Evolutionary conservation across 176 grass and related monocot species (phyloP).

Genomic region (Aegilops longissima): DNA sequence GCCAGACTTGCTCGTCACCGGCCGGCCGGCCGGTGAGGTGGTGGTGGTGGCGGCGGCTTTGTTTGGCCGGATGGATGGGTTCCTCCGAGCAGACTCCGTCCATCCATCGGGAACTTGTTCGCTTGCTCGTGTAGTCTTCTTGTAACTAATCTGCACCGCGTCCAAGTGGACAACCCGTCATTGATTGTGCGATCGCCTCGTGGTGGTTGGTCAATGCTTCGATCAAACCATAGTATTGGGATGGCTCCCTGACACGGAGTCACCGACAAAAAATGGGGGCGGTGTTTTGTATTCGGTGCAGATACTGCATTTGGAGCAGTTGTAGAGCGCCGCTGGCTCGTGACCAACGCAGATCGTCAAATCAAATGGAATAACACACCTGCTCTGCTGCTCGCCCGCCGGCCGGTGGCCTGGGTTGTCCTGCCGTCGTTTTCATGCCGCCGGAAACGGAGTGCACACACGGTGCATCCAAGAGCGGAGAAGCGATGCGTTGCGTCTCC

Average conservation of each 20-base stretch:
- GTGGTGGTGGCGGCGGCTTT: not conserved
- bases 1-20: constrained; percentile 42
- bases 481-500: no score
- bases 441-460: no score
- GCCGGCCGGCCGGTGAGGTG: not conserved
- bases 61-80: not conserved
- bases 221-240: not conserved
- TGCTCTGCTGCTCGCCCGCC: no score
- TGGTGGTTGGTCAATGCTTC: not conserved
- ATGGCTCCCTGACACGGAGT: not conserved
- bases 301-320: not conserved
- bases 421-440: no score
- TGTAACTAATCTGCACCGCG: not conserved
- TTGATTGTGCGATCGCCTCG: not conserved
- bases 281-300: not conserved
- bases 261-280: not conserved
- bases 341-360: not conserved
- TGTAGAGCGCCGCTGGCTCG: not conserved
- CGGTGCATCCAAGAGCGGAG: no score
- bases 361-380: no score
- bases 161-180: not conserved
- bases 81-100: constrained; percentile 18
- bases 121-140: not conserved
- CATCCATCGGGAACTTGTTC: not conserved
- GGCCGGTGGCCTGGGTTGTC: no score